These are phyloP conservation scores for Pseudogymnoascus sp. DNA, from an alignment of 2,329 filamentous ascomycete species.

Conservation along the genomic window DNA sequence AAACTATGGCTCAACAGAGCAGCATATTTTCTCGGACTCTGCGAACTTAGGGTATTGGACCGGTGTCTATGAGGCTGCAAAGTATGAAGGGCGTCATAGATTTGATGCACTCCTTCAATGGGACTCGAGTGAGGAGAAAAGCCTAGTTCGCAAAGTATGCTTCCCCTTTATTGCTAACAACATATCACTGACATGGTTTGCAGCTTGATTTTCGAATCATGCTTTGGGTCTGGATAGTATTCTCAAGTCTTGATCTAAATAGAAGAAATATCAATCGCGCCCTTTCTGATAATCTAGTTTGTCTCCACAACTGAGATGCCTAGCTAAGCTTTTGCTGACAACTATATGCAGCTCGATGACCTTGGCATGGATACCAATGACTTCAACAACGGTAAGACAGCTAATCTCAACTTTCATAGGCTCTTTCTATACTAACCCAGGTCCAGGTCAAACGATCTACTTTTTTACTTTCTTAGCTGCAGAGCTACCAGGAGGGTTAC, in stretches of 20 bases:
- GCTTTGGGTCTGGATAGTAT: conserved; percentile 30
- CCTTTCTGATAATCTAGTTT: conserved; percentile 32
- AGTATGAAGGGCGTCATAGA: conserved; percentile 18
- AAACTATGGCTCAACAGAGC: not conserved
- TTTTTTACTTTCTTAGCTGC: conserved; percentile 43
- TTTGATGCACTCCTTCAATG: conserved; percentile 17
- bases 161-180: not conserved
- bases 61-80: conserved; percentile 15
- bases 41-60: conserved; percentile 13
- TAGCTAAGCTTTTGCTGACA: conserved; percentile 47
- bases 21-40: not conserved
- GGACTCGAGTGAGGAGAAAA: conserved; percentile 17
- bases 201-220: conserved; percentile 1
- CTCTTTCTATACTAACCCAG: not conserved
- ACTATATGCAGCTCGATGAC: conserved; percentile 42
- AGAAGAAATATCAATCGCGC: conserved; percentile 30
- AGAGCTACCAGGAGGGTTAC: conserved; percentile 50
- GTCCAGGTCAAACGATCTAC: conserved; percentile 39
- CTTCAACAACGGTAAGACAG: conserved; percentile 36
- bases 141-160: conserved; percentile 11
- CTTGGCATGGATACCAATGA: conserved; percentile 36
- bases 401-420: not conserved
- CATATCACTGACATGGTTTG: not conserved
- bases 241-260: conserved; percentile 31
- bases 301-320: not conserved